These are phyloP conservation scores for Allomyces macrogynus DNA, from an alignment of 192 early-diverging fungal genomes.

Conservation along the genomic window DNA sequence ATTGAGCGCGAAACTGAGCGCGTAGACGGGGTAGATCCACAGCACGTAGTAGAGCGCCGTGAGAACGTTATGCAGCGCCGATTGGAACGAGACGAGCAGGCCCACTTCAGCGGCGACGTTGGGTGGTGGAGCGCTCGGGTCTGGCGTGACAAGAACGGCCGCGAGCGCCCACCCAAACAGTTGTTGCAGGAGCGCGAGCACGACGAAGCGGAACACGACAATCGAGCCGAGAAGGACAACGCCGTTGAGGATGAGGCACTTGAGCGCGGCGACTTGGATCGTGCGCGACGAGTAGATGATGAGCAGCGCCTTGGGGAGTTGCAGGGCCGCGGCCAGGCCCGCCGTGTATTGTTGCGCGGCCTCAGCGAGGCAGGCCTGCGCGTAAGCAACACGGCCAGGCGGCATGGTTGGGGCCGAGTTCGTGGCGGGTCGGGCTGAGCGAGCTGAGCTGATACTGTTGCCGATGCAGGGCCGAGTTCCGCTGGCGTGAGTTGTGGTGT, in stretches of 20 bases:
- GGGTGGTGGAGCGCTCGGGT: too few relatives aligned
- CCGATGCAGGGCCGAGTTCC: too few relatives aligned
- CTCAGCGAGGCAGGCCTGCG: too few relatives aligned
- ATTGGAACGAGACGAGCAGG: too few relatives aligned
- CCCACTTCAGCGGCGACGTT: too few relatives aligned
- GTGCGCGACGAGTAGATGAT: background rate
- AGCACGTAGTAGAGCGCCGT: background rate
- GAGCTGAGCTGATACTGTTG: too few relatives aligned
- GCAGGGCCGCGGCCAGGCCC: background rate
- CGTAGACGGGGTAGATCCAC: background rate
- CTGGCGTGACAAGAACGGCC: too few relatives aligned
- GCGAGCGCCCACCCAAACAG: background rate
- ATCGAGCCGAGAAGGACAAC: slow-evolving; percentile 30
- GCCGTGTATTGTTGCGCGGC: background rate
- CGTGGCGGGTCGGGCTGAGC: too few relatives aligned
- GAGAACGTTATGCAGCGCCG: too few relatives aligned
- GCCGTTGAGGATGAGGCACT: slow-evolving; percentile 27
- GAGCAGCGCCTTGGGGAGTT: background rate
- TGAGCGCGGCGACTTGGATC: slow-evolving; percentile 7
- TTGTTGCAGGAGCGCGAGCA: slow-evolving; percentile 8
- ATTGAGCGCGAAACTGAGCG: background rate
- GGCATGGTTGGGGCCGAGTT: too few relatives aligned
- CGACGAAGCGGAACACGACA: slow-evolving; percentile 16
- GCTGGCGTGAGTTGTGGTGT: too few relatives aligned
- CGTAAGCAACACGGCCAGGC: too few relatives aligned